phyloP scores from a whole-genome alignment of 257 asterid species.

The Rehmannia glutinosa region DNA sequence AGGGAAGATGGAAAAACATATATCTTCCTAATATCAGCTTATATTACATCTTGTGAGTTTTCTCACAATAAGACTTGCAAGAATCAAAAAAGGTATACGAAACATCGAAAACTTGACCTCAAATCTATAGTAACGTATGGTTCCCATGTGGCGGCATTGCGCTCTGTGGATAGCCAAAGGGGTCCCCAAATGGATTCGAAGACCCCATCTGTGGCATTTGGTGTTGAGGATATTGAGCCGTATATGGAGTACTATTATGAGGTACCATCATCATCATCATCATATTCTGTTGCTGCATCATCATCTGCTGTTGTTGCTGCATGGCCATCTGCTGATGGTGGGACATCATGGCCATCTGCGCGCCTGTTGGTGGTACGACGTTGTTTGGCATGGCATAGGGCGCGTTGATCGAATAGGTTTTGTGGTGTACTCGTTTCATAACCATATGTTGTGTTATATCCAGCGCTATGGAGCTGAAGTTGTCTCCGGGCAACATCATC shows the following conservation, averaged over 20 bases:
- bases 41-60: not conserved
- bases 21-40: not conserved
- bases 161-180: conserved; percentile 38
- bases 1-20: not conserved
- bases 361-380: conserved; percentile 47
- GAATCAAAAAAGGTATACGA: not conserved
- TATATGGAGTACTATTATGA: conserved; percentile 29
- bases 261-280: conserved; percentile 38
- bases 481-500: conserved; percentile 65
- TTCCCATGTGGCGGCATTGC: conserved; percentile 48
- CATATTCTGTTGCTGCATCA: conserved; percentile 25
- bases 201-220: conserved; percentile 35
- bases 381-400: conserved; percentile 54
- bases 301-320: conserved; percentile 31
- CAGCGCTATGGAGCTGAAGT: conserved; percentile 57
- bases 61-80: not conserved
- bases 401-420: conserved; percentile 35
- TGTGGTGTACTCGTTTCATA: conserved; percentile 30
- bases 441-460: conserved; percentile 42
- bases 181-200: conserved; percentile 71
- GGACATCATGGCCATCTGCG: conserved; percentile 55
- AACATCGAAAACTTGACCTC: not conserved
- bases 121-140: conserved; percentile 38
- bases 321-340: conserved; percentile 51
- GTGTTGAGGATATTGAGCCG: conserved; percentile 39